Evolutionary conservation across 179 eudicot genomes (phyloP).

Genomic region (Corrigiola litoralis): DNA sequence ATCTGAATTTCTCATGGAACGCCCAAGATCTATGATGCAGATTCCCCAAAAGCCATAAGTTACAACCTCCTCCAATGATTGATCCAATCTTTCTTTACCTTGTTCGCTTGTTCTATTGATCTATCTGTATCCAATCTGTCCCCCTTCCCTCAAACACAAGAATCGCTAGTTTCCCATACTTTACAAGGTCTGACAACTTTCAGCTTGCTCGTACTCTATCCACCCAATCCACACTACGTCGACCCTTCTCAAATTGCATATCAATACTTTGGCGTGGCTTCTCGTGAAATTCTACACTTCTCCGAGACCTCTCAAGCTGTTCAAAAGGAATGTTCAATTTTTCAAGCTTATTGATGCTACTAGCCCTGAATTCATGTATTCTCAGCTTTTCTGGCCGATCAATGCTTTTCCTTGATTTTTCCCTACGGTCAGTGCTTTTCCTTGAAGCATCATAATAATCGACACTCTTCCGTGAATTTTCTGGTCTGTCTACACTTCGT

Average conservation of each 20-base stretch:
- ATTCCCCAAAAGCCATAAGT: conserved; percentile 20
- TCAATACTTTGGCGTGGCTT: conserved; percentile 68
- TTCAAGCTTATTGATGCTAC: conserved; percentile 49
- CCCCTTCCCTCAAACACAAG: conserved; percentile 14
- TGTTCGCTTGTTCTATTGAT: conserved; percentile 14
- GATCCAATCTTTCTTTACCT: conserved; percentile 11
- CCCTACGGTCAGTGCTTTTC: conserved; percentile 68
- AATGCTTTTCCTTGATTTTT: conserved; percentile 61
- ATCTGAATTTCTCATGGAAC: conserved; percentile 5
- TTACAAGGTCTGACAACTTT: conserved; percentile 21
- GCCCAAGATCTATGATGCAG: conserved; percentile 4
- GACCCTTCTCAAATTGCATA: conserved; percentile 60
- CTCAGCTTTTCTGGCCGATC: conserved; percentile 46
- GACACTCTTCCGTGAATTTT: conserved; percentile 60
- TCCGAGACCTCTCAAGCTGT: conserved; percentile 71
- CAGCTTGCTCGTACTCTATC: conserved; percentile 59
- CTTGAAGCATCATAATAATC: conserved; percentile 51
- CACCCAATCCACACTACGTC: conserved; percentile 91
- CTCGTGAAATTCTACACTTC: conserved; percentile 77
- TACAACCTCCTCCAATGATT: conserved; percentile 10
- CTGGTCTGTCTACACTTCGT: conserved; percentile 60
- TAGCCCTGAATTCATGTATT: conserved; percentile 43
- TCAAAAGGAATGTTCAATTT: conserved; percentile 60
- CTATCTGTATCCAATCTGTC: conserved; percentile 14
- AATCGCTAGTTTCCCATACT: conserved; percentile 10